Conservation (phyloP, 768 basidiomycete genomes). For the Panellus pusillus region DNA sequence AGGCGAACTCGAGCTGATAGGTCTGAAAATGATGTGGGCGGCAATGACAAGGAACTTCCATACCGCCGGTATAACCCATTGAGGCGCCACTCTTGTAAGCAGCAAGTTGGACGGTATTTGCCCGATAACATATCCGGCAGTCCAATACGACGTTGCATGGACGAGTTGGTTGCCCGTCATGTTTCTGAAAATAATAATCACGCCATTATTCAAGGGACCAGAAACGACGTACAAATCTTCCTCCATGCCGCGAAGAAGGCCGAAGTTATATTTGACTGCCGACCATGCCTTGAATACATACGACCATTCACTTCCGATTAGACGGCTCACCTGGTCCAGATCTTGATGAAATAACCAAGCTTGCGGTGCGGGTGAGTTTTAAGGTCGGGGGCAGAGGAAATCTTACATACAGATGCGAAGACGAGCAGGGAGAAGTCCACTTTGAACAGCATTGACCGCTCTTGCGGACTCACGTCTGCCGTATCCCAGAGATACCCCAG, state of each 20-base stretch:
- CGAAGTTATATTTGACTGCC: not conserved
- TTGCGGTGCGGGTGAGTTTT: not conserved
- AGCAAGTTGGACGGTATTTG: constrained; percentile 23
- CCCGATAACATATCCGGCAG: constrained; percentile 21
- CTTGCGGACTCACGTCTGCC: constrained; percentile 15
- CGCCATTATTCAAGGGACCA: not conserved
- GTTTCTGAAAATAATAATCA: not conserved
- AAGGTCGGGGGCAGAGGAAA: not conserved
- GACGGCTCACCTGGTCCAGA: constrained; percentile 19
- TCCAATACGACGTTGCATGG: constrained; percentile 21
- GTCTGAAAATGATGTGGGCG: not conserved
- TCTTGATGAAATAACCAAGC: constrained; percentile 24
- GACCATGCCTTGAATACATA: not conserved
- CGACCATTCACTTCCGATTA: not conserved
- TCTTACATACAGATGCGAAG: constrained; percentile 20
- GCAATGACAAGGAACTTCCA: not conserved
- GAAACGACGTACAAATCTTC: constrained; percentile 14
- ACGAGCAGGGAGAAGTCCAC: constrained; percentile 21
- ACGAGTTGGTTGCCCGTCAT: constrained; percentile 21
- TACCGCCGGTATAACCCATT: constrained; percentile 22
- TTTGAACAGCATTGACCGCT: constrained; percentile 22
- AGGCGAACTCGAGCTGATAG: constrained; percentile 18
- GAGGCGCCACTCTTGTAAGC: constrained; percentile 19
- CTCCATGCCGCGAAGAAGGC: constrained; percentile 22
- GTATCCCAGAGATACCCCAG: constrained; percentile 23